These are phyloP conservation scores for Themeda triandra DNA, from an alignment of 176 grass and related monocot genomes.

Conservation along the genomic window DNA sequence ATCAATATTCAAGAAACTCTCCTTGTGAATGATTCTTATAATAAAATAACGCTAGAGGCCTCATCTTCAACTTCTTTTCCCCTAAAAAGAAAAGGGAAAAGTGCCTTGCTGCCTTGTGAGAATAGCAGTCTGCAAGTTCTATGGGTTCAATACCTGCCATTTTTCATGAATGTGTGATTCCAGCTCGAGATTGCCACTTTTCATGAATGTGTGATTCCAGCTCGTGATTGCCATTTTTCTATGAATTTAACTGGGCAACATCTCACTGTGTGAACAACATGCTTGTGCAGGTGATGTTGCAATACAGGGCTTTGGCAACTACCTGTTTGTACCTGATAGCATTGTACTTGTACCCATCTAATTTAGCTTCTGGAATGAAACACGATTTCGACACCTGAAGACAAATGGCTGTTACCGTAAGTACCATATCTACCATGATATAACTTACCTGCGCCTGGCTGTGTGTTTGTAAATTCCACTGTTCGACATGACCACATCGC, in stretches of 20 bases:
- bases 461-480: background rate
- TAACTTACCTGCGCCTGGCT: background rate
- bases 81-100: background rate
- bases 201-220: background rate
- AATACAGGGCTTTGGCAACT: conserved; percentile 26
- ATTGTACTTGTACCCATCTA: conserved; percentile 19
- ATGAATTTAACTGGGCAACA: background rate
- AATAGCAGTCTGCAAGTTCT: background rate
- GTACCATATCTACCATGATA: conserved; percentile 11
- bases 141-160: background rate
- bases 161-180: no score
- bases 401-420: background rate
- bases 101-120: background rate
- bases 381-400: conserved; percentile 24
- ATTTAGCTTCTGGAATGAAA: background rate
- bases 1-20: background rate
- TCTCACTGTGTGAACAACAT: conserved; percentile 11
- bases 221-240: background rate
- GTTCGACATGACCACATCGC: background rate
- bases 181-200: no score
- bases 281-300: conserved; percentile 43
- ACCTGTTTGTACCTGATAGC: conserved; percentile 23
- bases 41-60: background rate
- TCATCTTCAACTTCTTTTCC: background rate
- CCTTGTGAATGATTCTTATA: background rate